Base-by-base conservation (phyloP, 1,284 basidiomycete species). In the Fomitopsis betulina region DNA sequence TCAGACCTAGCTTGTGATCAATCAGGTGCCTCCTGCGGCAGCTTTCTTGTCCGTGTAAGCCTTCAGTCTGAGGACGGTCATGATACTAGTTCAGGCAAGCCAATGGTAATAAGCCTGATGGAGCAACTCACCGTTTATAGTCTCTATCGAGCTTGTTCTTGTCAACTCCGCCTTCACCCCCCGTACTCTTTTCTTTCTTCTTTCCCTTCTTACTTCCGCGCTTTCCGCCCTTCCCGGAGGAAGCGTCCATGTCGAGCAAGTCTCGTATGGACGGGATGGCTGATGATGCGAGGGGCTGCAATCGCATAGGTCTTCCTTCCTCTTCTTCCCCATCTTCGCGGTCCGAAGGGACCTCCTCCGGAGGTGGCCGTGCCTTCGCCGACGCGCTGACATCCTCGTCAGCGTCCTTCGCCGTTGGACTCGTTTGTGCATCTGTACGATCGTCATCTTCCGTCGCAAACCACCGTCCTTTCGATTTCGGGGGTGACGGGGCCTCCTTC, bases 231-330 rank as follows among this genome's bases (percentile, higher is more conserved):
- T 83, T 81, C 57, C 82, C 82, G 4, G 79, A 83, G 15, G 83
- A 86, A 30, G 84, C 76, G 61, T 93, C 90, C 72, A 88, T 83
- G 5, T 84, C 88, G 43, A 96, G 75, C 58, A 95, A 81, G 33
- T 92, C 89, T 50, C 84, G 83, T 70, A 95, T 88, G 13, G 91
- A 93, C 13, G 91, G 87, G 38, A 95, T 66, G 6, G 84, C 81
- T 21, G 91, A 93, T 15, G 90, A 88, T 53, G 81, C 77, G 19
- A 94, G 80, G 13, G 87, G 86, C 32, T 78, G 79, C 9, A 96
- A 82, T 17, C 87, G 85, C 61, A 76, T 72, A 6, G 70, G 69
- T 25, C 72, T 69, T 58, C 74, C 73, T 38, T 75, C 74, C 32
- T 80, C 79, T 7, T 71, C 79, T 10, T 71, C 74, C 35, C 63